Evolutionary conservation across 164 flowering plant species (phyloP), one percentile per base, ranked within the genome.

Genomic region (Kalanchoe fedtschenkoi): DNA sequence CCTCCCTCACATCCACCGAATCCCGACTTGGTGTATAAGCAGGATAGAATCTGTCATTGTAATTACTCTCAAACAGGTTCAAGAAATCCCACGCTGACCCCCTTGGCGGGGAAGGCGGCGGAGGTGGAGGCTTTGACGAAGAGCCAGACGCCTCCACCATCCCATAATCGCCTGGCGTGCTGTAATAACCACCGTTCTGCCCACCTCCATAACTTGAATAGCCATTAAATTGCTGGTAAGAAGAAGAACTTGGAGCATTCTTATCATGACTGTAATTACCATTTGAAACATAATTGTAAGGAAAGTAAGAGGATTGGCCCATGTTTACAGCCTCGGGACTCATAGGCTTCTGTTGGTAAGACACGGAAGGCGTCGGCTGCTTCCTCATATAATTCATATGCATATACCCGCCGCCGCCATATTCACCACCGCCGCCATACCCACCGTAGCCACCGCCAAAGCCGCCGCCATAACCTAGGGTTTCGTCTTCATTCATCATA

Each of bases 1-100:
- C 96, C 43, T 88, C 97, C 46, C 99, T 87, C 71, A 91, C 74
- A 55, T 88, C 95, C 70, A 69, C 87, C 2, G 95, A 91, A 62
- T 87, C 81, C 46, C 91, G 64, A 62, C 95, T 83, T 3, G 97
- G 87, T 4, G 96, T 76, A 58, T 79, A 75, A 4, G 74, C 68
- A n/a, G 82, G 70, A 47, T 83, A 82, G 62, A 61, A 75, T n/a
- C 56, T 78, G 32, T 82, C 85, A 46, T 66, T 51, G 14, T 51
- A 51, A 51, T 29, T 55, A 28, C 66, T 66, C 54, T 85, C 85
- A 43, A 91, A 95, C 4, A 73, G 78, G 64, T 84, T 95, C 62
- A 95, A 67, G 62, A 89, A 86, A 38, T 91, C 97, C 99, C 97
- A 95, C 19, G 91, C 34, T 1, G 97, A 87, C 38, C 73, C 57